Evolutionary conservation across 2,329 filamentous ascomycete species (phyloP), one percentile per base, ranked within the genome.

Genomic region (Nemania sp.): DNA sequence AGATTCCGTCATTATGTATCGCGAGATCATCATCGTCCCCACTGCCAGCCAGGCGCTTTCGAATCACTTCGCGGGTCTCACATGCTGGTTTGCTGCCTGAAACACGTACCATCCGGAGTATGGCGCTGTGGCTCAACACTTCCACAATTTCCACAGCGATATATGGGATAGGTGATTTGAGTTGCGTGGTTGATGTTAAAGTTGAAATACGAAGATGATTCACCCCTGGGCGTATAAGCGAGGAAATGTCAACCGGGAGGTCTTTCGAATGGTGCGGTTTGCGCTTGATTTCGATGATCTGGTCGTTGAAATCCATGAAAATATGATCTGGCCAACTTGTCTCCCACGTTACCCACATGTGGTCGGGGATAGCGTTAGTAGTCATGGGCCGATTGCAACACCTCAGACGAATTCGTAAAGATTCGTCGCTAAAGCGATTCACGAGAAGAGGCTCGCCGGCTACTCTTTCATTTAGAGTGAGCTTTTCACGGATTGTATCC

Each of bases 181-280:
- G 71, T 62, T 32, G 64, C 43, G 22, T 74, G 69, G 62, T 67
- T 18, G 62, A 60, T 11, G 49, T 45, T 27, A 73, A 75, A 60
- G 82, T 81, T 69, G 74, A 88, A 73, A 94, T 77, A 4, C 84
- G 80, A 2, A 97, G 76, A 0, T 74, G 77, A 74, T 97, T 97
- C 5, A 77, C 75, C 0, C 92, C 93, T 18, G 80, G 72, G 8
- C 74, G 77, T 5, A 97, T 72, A 22, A 80, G 67, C 10, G 87
- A 78, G 0, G 93, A 94, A 26, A 97, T 81, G 72, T 97, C 93
- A 5, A 92, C 82, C 0, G 94, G 90, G 8, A 93, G 79, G 73
- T 97, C 92, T 72, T 90, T 92, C 11, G 90, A 90, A 74, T 94
- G 87, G 69, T 96, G 90, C 0, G 88, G 78, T 73, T 92, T 93